Evolutionary conservation across 768 basidiomycete genomes (phyloP).

Genomic region (Mycena metata): DNA sequence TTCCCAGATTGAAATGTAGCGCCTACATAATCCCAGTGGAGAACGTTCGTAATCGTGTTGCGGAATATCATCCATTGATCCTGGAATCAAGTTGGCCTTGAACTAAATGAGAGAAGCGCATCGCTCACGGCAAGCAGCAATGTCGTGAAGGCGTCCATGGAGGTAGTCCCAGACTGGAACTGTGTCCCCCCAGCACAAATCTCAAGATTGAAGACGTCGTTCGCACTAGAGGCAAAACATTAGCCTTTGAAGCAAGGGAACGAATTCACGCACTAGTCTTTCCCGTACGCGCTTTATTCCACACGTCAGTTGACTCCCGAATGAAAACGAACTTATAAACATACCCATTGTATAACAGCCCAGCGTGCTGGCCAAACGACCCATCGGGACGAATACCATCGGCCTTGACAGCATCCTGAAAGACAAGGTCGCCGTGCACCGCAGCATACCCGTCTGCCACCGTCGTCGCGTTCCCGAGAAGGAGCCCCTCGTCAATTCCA

Average conservation of each 20-base stretch:
- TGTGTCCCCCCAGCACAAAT: constrained; percentile 60
- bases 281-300: constrained; percentile 33
- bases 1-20: background rate
- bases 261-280: constrained; percentile 32
- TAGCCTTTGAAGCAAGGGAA: background rate
- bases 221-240: constrained; percentile 46
- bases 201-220: constrained; percentile 64
- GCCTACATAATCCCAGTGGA: constrained; percentile 65
- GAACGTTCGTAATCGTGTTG: constrained; percentile 56
- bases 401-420: constrained; percentile 51
- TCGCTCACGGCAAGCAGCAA: constrained; percentile 51
- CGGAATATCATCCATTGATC: constrained; percentile 67
- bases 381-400: constrained; percentile 60
- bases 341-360: constrained; percentile 64
- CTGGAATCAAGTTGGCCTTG: constrained; percentile 25
- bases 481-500: constrained; percentile 56
- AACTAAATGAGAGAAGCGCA: background rate
- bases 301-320: background rate
- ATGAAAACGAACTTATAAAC: constrained; percentile 47
- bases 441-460: constrained; percentile 50
- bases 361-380: constrained; percentile 52
- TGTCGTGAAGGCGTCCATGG: constrained; percentile 53
- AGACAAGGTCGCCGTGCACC: constrained; percentile 56
- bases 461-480: constrained; percentile 44
- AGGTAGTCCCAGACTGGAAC: constrained; percentile 50